Base-by-base conservation (phyloP, 164 flowering plant genomes). In the Vitis riparia region DNA sequence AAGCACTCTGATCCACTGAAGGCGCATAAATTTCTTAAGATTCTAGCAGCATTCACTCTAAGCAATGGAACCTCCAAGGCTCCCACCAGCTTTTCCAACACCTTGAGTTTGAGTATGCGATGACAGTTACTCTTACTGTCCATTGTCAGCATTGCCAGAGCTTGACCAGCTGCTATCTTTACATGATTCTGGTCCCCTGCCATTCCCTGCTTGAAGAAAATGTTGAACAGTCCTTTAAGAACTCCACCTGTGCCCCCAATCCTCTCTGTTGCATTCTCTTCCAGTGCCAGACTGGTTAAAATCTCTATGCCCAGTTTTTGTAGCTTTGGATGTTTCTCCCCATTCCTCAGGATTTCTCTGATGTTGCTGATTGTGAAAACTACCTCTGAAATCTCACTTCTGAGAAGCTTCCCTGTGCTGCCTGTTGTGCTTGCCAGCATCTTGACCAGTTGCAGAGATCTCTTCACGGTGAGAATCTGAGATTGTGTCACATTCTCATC, bases 351-450 rank as follows among this genome's bases (percentile, higher is more conserved):
- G 55, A 91, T 85, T 9, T 90, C 93, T 69, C 99, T 83, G 71
- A 95, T 89, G 79, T 95, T 88, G 76, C 97, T 87, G 68, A 95
- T 79, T 23, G 99, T 88, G 81, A 93, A 91, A 65, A 93, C 97
- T 44, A 86, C 78, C 77, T 90, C 94, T 0, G 97, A 90, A 19
- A 95, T 87, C 67, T 93, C 92, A 62, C 62, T 81, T 37, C 99
- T 66, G 0, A 95, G 94, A 55, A 71, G 83, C 61, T 86, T 84
- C 10, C 98, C 99, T 6, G 97, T 86, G 49, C 71, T 64, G 1
- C 99, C 98, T 14, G 95, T 75, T 16, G 97, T 82, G 80, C 90
- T 82, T 15, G 84, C 89, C 49, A 95, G 87, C 93, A 88, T 90
- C 81, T 81, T 95, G 72, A 93, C 76, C 55, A 93, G 71, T 75